These are phyloP conservation scores for Podospora sp. DNA, from an alignment of 495 filamentous ascomycete genomes.

Conservation along the genomic window DNA sequence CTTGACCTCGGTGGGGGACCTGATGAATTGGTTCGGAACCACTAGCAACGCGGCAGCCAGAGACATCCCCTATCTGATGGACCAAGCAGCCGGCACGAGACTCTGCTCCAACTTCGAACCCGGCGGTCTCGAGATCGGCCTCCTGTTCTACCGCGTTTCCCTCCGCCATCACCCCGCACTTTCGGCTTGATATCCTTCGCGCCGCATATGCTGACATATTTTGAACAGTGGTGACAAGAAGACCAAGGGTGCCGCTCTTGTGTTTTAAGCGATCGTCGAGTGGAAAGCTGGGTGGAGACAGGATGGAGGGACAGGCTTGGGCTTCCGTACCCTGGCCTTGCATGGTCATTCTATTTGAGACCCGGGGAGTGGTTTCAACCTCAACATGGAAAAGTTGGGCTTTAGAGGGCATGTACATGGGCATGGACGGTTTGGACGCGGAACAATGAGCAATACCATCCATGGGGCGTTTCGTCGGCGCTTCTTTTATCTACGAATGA, in stretches of 20 bases:
- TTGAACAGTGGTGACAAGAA: constrained; percentile 97
- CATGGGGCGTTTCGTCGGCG: constrained; percentile 43
- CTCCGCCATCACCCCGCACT: neutral
- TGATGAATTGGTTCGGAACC: too few species aligned
- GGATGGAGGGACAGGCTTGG: constrained; percentile 31
- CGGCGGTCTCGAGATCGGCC: neutral
- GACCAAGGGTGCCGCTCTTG: constrained; percentile 99
- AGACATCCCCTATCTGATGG: too few species aligned
- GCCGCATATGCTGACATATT: constrained; percentile 30
- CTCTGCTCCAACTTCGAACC: too few species aligned
- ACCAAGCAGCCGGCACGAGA: too few species aligned
- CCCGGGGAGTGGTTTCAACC: constrained; percentile 33
- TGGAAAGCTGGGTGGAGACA: constrained; percentile 31
- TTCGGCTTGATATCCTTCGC: constrained; percentile 2
- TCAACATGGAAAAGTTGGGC: constrained; percentile 36
- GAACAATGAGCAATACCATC: constrained; percentile 42
- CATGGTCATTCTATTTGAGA: constrained; percentile 36
- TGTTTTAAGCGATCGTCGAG: constrained; percentile 70
- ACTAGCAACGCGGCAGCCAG: too few species aligned
- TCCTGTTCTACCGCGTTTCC: neutral
- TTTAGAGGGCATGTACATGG: constrained; percentile 42
- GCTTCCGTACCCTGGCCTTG: constrained; percentile 34
- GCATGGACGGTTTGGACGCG: constrained; percentile 40
- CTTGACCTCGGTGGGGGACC: too few species aligned
- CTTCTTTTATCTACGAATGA: constrained; percentile 37